Conservation (phyloP, 768 basidiomycete genomes). For the Lenzites betulinus region DNA sequence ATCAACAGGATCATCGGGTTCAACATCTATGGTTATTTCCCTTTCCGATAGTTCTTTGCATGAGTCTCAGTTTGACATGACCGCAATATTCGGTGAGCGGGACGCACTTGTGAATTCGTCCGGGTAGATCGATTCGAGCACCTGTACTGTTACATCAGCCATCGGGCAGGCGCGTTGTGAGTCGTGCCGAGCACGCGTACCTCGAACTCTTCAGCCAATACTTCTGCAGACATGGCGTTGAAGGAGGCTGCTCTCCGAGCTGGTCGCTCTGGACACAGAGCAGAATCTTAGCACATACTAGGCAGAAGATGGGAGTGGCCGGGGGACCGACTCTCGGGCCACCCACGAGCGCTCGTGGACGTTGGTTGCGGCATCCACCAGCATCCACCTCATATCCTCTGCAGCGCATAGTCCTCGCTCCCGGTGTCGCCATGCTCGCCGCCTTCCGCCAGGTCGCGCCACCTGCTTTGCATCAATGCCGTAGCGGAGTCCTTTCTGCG, state of each 20-base stretch:
- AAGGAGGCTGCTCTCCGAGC: conserved; percentile 2
- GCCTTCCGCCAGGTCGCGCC: neutral
- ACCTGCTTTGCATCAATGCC: neutral
- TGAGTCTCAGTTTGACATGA: conserved; percentile 48
- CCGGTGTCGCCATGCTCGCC: neutral
- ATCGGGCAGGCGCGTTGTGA: neutral
- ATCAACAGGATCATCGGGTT: conserved; percentile 78
- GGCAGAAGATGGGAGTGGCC: neutral
- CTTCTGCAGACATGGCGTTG: conserved; percentile 59
- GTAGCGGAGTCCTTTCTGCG: neutral
- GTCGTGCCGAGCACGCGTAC: conserved; percentile 40
- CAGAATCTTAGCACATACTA: neutral
- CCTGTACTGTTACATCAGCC: conserved; percentile 45
- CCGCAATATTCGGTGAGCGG: conserved; percentile 30
- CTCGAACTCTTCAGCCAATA: conserved; percentile 89
- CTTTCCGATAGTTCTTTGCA: conserved; percentile 81
- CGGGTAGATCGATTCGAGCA: conserved; percentile 95
- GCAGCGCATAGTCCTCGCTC: neutral
- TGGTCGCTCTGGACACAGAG: neutral
- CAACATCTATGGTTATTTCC: conserved; percentile 80
- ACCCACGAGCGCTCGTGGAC: neutral
- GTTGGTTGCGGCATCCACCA: neutral
- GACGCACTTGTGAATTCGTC: conserved; percentile 89
- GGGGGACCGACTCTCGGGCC: neutral
- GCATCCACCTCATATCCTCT: neutral